These are phyloP conservation scores for Penicillium soppii DNA, from an alignment of 495 filamentous ascomycete genomes.

Conservation along the genomic window DNA sequence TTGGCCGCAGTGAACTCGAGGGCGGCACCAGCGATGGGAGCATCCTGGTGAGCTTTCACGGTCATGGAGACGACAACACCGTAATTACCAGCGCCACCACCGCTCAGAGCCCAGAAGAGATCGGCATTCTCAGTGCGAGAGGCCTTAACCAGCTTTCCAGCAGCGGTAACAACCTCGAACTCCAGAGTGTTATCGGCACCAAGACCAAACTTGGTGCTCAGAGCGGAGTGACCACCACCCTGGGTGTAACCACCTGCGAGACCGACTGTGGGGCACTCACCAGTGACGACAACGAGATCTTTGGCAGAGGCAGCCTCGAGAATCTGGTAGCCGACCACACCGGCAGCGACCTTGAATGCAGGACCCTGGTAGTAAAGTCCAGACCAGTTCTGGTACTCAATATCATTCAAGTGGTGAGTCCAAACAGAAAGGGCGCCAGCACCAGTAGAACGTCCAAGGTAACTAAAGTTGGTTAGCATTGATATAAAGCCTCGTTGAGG, in stretches of 20 bases:
- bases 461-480: constrained; percentile 23
- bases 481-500: background rate
- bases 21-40: constrained; percentile 24
- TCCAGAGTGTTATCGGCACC: constrained; percentile 64
- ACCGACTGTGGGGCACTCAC: constrained; percentile 42
- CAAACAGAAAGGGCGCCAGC: constrained; percentile 55
- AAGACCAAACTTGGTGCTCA: constrained; percentile 55
- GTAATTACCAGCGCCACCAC: constrained; percentile 65
- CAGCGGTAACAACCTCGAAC: constrained; percentile 59
- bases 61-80: constrained; percentile 60
- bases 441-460: constrained; percentile 59
- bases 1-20: constrained; percentile 28
- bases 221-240: constrained; percentile 62
- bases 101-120: constrained; percentile 68
- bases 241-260: constrained; percentile 58
- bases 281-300: constrained; percentile 32
- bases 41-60: constrained; percentile 43
- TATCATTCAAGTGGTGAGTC: constrained; percentile 57
- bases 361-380: constrained; percentile 45
- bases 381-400: constrained; percentile 40
- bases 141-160: constrained; percentile 51
- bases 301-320: constrained; percentile 42
- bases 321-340: constrained; percentile 50
- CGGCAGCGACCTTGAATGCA: constrained; percentile 57
- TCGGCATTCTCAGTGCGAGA: constrained; percentile 56